These are phyloP conservation scores for Centrapalus pauciflorus DNA, from an alignment of 129 eudicot species.

Conservation along the genomic window DNA sequence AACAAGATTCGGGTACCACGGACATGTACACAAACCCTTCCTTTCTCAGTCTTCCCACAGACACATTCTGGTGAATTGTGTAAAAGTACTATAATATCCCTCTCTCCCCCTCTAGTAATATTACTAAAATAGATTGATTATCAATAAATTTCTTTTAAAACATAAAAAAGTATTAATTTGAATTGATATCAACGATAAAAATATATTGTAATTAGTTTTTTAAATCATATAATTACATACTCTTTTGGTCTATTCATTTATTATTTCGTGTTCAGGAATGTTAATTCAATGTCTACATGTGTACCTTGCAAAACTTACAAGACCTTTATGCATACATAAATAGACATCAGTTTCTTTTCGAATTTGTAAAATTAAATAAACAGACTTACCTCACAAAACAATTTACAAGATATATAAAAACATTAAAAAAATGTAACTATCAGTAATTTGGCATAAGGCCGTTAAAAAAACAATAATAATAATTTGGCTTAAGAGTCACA, in stretches of 20 bases:
- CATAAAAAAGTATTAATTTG: neutral
- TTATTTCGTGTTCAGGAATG: neutral
- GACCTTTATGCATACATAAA: neutral
- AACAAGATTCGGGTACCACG: slow-evolving; percentile 48
- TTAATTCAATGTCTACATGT: neutral
- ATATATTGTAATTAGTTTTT: neutral
- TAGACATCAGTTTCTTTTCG: no score
- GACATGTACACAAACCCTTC: slow-evolving; percentile 35
- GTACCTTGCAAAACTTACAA: neutral
- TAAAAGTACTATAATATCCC: neutral
- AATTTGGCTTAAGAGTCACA: no score
- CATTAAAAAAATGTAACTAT: no score
- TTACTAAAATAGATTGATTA: neutral
- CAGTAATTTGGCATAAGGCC: no score
- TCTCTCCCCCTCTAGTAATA: neutral
- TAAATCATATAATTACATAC: neutral
- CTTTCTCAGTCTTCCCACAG: slow-evolving; percentile 1
- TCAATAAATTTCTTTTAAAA: neutral
- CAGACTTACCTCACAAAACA: no score
- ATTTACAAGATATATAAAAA: no score
- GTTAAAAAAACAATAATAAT: no score
- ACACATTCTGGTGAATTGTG: slow-evolving; percentile 1
- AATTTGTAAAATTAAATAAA: no score
- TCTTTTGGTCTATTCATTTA: neutral
- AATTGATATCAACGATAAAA: neutral